Conservation (phyloP, 2,329 filamentous ascomycete species). For the Tolypocladium nubicola region DNA sequence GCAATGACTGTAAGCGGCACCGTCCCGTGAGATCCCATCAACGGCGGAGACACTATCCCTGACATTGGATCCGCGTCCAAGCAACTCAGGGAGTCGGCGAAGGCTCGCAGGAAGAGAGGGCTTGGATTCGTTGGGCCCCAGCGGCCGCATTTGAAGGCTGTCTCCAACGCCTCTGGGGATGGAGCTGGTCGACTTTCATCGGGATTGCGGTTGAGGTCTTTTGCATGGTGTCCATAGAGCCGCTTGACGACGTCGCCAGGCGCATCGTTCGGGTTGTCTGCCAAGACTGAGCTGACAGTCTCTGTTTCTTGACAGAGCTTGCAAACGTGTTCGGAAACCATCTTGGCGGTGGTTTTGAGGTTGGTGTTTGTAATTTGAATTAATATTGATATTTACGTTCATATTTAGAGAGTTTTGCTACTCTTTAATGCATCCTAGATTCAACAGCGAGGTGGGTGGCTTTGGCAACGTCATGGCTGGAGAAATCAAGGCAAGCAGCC, state of each 20-base stretch:
- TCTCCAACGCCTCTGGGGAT: slow-evolving; percentile 30
- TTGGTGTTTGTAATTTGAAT: not conserved
- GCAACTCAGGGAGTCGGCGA: slow-evolving; percentile 51
- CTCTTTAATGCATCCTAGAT: not conserved
- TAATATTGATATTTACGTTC: not conserved
- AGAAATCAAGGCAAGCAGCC: not conserved
- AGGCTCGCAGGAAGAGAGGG: slow-evolving; percentile 58
- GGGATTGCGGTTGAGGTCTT: slow-evolving; percentile 6
- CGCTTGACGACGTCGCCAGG: slow-evolving; percentile 44
- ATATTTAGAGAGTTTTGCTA: not conserved
- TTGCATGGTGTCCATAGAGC: slow-evolving; percentile 33
- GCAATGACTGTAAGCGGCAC: slow-evolving; percentile 57
- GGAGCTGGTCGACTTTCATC: slow-evolving; percentile 11
- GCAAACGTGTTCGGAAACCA: slow-evolving; percentile 27
- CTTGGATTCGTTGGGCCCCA: slow-evolving; percentile 56
- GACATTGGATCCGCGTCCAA: slow-evolving; percentile 38
- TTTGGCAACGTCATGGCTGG: not conserved
- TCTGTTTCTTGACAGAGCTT: slow-evolving; percentile 39
- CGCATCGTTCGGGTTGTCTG: slow-evolving; percentile 37
- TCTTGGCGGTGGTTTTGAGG: slow-evolving; percentile 2
- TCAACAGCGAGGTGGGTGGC: not conserved
- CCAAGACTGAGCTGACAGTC: slow-evolving; percentile 49
- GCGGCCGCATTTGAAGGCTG: slow-evolving; percentile 50
- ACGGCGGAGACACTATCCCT: slow-evolving; percentile 40
- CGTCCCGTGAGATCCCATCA: slow-evolving; percentile 46